A percentile compares a stretch with the other conserved stretches of the same genome.
Conservation (phyloP, 2,329 filamentous ascomycete genomes). For the Daldinia sp. region DNA sequence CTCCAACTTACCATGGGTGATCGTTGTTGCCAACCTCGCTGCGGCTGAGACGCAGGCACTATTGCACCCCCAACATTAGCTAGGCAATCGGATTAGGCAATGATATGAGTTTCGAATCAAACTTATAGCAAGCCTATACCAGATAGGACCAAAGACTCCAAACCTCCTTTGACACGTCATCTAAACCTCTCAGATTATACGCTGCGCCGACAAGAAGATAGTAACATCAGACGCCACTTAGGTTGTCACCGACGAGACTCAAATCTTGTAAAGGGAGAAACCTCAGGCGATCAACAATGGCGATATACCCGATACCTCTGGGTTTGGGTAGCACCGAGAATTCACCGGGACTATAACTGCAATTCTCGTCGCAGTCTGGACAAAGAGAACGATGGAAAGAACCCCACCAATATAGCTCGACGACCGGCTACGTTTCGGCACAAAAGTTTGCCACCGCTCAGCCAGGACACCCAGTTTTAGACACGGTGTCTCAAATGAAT, state of each 20-base stretch:
- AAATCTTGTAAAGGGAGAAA: not conserved
- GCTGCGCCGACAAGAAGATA: not conserved
- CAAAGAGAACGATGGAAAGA: not conserved
- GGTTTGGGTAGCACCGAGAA: not conserved
- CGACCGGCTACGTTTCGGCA: not conserved
- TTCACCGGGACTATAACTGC: not conserved
- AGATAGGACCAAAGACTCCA: not conserved
- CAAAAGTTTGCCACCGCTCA: not conserved
- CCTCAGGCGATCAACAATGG: not conserved
- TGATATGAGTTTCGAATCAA: not conserved
- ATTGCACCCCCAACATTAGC: not conserved
- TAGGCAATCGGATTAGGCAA: not conserved
- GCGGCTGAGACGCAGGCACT: not conserved
- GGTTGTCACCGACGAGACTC: not conserved
- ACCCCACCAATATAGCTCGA: not conserved
- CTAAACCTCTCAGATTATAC: not conserved
- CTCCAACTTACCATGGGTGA: not conserved
- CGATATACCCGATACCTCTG: not conserved
- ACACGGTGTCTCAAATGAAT: not conserved
- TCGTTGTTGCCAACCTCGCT: not conserved
- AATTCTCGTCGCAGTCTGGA: not conserved
- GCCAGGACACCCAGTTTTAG: not conserved
- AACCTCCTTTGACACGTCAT: constrained; percentile 8
- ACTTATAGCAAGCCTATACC: not conserved
- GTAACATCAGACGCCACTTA: not conserved